phyloP scores from a whole-genome alignment of 179 eudicot species.

The Beta macrorhiza region DNA sequence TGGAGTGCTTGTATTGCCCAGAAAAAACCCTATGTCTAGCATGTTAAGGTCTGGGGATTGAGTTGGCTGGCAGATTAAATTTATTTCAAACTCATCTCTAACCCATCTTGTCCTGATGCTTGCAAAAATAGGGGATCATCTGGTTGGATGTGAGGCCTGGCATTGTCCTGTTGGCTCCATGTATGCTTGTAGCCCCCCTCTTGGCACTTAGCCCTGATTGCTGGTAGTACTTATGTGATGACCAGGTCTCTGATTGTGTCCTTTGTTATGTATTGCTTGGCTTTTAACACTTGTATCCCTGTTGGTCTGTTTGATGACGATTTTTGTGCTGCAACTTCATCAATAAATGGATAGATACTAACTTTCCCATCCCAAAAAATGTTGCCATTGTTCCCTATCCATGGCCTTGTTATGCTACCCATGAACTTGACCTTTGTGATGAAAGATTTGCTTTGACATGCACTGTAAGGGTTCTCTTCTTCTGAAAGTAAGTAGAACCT shows the following conservation, averaged over 20 bases:
- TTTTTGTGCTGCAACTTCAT: not conserved
- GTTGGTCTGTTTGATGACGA: not conserved
- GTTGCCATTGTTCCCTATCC: not conserved
- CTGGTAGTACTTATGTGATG: not conserved
- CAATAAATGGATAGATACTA: not conserved
- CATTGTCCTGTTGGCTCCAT: constrained; percentile 1
- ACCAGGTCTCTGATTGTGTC: not conserved
- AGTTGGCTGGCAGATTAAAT: not conserved
- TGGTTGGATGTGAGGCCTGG: not conserved
- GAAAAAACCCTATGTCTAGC: not conserved
- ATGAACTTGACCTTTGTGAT: not conserved
- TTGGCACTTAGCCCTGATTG: constrained; percentile 1
- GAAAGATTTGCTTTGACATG: not conserved
- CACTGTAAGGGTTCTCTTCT: not conserved
- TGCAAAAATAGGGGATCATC: not conserved
- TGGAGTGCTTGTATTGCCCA: not conserved
- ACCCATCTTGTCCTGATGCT: not conserved
- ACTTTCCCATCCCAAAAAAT: not conserved
- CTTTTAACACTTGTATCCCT: not conserved
- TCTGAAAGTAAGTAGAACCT: not conserved
- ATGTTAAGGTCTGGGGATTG: constrained; percentile 1
- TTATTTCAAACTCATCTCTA: not conserved
- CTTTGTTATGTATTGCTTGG: not conserved
- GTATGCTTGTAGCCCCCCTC: not conserved
- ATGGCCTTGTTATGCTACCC: not conserved